These are phyloP conservation scores for Amanita phalloides DNA, from an alignment of 768 basidiomycete species.

Conservation along the genomic window DNA sequence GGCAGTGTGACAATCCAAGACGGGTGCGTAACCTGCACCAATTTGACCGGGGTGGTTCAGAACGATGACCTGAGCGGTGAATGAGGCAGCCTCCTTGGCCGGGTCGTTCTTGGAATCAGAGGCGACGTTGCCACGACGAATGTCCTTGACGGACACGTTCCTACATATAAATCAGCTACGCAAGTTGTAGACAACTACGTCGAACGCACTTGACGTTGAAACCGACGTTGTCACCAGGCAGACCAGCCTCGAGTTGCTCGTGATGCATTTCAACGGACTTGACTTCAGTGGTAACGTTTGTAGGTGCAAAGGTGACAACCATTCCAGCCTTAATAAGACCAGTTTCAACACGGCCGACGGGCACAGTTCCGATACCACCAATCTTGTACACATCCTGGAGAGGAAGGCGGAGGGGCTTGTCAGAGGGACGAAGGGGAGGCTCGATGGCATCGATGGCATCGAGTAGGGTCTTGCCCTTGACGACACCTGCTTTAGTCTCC, in stretches of 20 bases:
- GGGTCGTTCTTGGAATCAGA: conserved; percentile 99
- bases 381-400: conserved; percentile 99
- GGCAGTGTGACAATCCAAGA: conserved; percentile 99
- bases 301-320: conserved; percentile 94
- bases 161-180: conserved; percentile 23
- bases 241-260: conserved; percentile 91
- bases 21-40: conserved; percentile 96
- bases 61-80: conserved; percentile 99
- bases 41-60: conserved; percentile 99
- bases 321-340: conserved; percentile 99
- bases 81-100: conserved; percentile 96
- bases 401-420: conserved; percentile 99
- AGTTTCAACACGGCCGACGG: conserved; percentile 99
- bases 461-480: conserved; percentile 98
- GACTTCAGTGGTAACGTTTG: conserved; percentile 99
- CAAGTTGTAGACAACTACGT: not conserved
- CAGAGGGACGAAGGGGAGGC: conserved; percentile 90
- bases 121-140: conserved; percentile 98
- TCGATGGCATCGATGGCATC: conserved; percentile 99
- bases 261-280: conserved; percentile 99
- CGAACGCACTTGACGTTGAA: conserved; percentile 89
- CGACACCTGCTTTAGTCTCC: conserved; percentile 87
- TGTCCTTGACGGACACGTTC: conserved; percentile 99
- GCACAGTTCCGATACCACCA: conserved; percentile 99
- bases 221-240: conserved; percentile 98